Conservation (phyloP, 352 stramenopile genomes). For the Halophytophthora polymorphica region DNA sequence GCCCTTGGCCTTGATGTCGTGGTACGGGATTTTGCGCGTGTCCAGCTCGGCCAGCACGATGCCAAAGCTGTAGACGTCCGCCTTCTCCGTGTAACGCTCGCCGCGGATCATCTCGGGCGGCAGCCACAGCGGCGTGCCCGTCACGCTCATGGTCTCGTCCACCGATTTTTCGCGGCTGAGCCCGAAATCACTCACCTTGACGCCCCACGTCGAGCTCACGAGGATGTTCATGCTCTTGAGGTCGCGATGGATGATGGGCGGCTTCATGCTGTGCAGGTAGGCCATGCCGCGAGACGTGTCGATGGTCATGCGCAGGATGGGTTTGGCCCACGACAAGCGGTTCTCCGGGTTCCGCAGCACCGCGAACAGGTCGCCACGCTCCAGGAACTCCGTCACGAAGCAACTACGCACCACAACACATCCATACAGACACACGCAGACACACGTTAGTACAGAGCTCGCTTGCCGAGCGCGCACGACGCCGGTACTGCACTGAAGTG, state of each 20-base stretch:
- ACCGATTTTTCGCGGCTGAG: conserved; percentile 95
- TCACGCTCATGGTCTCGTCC: conserved; percentile 93
- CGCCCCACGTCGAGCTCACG: conserved; percentile 73
- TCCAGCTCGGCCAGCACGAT: conserved; percentile 84
- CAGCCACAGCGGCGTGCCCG: conserved; percentile 79
- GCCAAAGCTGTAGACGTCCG: conserved; percentile 87
- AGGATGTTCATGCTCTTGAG: conserved; percentile 95
- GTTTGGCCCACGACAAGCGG: conserved; percentile 81
- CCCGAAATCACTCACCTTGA: conserved; percentile 97
- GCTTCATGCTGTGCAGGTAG: conserved; percentile 97
- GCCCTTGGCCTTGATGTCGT: conserved; percentile 83
- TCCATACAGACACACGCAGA: neutral
- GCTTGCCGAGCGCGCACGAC: too few relatives aligned
- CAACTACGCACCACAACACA: conserved; percentile 39
- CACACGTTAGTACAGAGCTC: too few relatives aligned
- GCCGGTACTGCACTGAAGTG: too few relatives aligned
- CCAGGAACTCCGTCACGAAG: conserved; percentile 86
- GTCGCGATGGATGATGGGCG: conserved; percentile 98
- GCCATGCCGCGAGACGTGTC: conserved; percentile 94
- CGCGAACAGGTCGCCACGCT: conserved; percentile 78
- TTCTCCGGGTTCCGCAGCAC: conserved; percentile 80
- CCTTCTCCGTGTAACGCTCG: conserved; percentile 87
- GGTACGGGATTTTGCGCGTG: conserved; percentile 85
- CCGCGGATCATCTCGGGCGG: conserved; percentile 88
- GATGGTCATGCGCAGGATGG: conserved; percentile 87